Evolutionary conservation across 73 alveolate species (phyloP), one percentile per base, ranked within the genome.

Genomic region (Blepharisma japonicum): DNA sequence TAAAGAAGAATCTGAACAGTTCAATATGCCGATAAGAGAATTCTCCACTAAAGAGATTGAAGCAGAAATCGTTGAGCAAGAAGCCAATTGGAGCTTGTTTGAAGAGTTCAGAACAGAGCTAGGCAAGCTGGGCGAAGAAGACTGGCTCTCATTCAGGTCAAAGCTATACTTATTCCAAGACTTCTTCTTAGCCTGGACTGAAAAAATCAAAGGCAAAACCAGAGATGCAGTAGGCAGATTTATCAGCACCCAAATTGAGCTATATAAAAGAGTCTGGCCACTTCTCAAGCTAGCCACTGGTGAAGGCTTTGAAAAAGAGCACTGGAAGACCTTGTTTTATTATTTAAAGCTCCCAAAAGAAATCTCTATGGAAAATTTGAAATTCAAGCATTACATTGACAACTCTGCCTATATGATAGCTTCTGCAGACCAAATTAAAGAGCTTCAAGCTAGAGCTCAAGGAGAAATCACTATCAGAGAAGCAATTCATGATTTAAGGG

Each of bases 261-360:
- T 85, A 46, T 90, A 84, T 83, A 79, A 89, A 46, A 91, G 85
- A 55, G 94, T 97, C 47, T 93, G 93, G 82, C 99, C 99, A 14
- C 90, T 92, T 20, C 84, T 94, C 80, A 98, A 96, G 81, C 88
- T 94, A 53, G 88, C 96, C 78, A 94, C 98, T 11, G 99, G 99
- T 27, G 99, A 98, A 78, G 98, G 99, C 55, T 98, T 98, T 77
- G 99, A 98, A 81, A 93, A 96, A 70, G 99, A 98, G 83, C 99
- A 98, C 80, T 98, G 99, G 99, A 94, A 95, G 85, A 87, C 87
- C 50, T 87, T 98, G 50, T 96, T 98, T 90, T 86, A 94, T 70
- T 89, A 97, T 85, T 84, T 98, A 67, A 91, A 96, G 68, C 77
- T 94, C 80, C 99, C 98, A 48, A 95, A 97, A 78, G 99, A 97